A percentile compares a stretch with the other conserved stretches of the same genome.
Evolutionary conservation across 176 grass and related monocot genomes (phyloP).

Genomic region (Oryza meyeriana): DNA sequence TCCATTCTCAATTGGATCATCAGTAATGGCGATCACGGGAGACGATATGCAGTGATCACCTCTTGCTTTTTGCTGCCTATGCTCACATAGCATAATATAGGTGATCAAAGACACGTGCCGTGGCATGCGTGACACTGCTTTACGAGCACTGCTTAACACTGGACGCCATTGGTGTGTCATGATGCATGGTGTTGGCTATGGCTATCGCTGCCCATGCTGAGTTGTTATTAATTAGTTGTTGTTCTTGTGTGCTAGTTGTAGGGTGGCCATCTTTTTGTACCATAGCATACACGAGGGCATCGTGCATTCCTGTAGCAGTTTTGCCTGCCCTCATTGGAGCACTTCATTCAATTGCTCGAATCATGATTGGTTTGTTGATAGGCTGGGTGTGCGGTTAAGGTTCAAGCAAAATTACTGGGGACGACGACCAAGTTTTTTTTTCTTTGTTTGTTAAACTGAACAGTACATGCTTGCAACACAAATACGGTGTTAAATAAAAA

Average conservation of each 20-base stretch:
- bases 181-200: neutral
- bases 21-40: slow-evolving; percentile 19
- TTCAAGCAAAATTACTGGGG: neutral
- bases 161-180: neutral
- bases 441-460: neutral
- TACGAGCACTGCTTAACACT: neutral
- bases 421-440: no score
- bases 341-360: slow-evolving; percentile 25
- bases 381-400: neutral
- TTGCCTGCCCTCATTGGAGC: neutral
- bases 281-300: slow-evolving; percentile 36
- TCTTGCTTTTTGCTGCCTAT: neutral
- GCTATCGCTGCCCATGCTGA: neutral
- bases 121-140: slow-evolving; percentile 24
- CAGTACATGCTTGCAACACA: no score
- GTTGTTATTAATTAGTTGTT: neutral
- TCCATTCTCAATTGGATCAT: neutral
- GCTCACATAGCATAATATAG: neutral
- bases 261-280: neutral
- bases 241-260: neutral
- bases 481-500: no score
- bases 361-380: neutral
- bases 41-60: neutral
- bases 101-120: slow-evolving; percentile 9
- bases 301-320: slow-evolving; percentile 9